A percentile compares a stretch with the other conserved stretches of the same genome.
Evolutionary conservation across 139 green algal species (phyloP).

Genomic region (Tetradesmus obliquus): DNA sequence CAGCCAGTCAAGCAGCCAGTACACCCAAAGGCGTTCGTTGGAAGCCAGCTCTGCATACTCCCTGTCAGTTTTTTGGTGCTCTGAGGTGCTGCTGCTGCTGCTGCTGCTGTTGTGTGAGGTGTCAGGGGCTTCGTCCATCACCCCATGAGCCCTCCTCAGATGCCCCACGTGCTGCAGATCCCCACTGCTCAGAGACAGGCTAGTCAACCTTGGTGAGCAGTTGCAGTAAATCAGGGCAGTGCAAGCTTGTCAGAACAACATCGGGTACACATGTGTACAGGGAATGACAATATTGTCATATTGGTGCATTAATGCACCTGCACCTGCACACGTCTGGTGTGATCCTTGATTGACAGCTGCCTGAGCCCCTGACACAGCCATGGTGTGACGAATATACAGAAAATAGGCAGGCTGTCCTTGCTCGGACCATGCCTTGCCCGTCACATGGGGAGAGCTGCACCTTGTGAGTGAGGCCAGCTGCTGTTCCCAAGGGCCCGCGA

Average conservation of each 20-base stretch:
- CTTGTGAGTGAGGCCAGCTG: neutral
- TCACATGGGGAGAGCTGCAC: neutral
- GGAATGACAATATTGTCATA: too few species aligned
- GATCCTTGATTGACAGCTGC: too few species aligned
- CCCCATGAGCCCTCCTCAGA: constrained; percentile 23
- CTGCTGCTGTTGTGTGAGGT: neutral
- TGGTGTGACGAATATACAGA: too few species aligned
- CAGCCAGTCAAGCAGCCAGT: constrained; percentile 41
- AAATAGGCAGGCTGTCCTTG: too few species aligned
- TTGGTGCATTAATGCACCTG: too few species aligned
- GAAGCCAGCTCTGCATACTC: neutral
- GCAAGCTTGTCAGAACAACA: too few species aligned
- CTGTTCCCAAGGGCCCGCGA: neutral
- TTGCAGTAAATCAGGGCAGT: too few species aligned
- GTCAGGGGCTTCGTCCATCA: neutral
- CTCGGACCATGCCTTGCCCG: too few species aligned
- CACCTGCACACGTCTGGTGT: too few species aligned
- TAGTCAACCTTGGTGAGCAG: neutral
- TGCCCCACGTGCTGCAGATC: neutral
- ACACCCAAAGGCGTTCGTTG: neutral
- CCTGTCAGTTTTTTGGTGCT: neutral
- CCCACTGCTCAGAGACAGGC: neutral
- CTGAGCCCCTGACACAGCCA: too few species aligned
- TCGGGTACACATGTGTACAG: too few species aligned
- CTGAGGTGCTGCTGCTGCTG: neutral